These are phyloP conservation scores for Magnolia changhungtana DNA, from an alignment of 164 flowering plant species.

Conservation along the genomic window DNA sequence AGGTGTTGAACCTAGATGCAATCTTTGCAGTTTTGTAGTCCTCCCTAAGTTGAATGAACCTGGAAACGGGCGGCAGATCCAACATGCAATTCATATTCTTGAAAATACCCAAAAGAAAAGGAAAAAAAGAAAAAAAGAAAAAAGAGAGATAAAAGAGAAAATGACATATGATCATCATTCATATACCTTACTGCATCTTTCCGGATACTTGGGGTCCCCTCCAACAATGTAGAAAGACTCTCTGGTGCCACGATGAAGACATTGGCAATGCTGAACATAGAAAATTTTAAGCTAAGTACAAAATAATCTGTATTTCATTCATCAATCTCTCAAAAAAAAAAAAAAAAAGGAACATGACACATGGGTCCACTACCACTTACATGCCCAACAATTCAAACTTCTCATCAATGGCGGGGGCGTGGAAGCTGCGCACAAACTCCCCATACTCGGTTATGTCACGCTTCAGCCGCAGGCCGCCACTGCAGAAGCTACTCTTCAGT, in stretches of 20 bases:
- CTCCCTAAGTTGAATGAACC: conserved; percentile 19
- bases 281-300: not conserved
- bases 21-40: conserved; percentile 18
- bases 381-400: conserved; percentile 90
- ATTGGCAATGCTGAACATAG: conserved; percentile 80
- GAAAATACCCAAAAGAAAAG: not conserved
- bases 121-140: not conserved
- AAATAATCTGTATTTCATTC: not conserved
- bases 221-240: conserved; percentile 81
- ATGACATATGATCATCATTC: not conserved
- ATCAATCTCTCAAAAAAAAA: not conserved
- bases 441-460: conserved; percentile 98
- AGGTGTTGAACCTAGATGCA: conserved; percentile 10
- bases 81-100: not conserved
- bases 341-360: not conserved
- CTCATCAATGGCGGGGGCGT: conserved; percentile 95
- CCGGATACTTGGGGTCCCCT: conserved; percentile 89
- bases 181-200: conserved; percentile 94
- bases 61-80: not conserved
- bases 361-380: conserved; percentile 43
- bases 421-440: conserved; percentile 89
- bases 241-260: conserved; percentile 98
- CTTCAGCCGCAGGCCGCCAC: conserved; percentile 93
- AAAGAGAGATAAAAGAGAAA: not conserved
- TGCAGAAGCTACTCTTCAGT: conserved; percentile 20